phyloP scores from a whole-genome alignment of 148 eudicot species.

The Nepenthes mirabilis region DNA sequence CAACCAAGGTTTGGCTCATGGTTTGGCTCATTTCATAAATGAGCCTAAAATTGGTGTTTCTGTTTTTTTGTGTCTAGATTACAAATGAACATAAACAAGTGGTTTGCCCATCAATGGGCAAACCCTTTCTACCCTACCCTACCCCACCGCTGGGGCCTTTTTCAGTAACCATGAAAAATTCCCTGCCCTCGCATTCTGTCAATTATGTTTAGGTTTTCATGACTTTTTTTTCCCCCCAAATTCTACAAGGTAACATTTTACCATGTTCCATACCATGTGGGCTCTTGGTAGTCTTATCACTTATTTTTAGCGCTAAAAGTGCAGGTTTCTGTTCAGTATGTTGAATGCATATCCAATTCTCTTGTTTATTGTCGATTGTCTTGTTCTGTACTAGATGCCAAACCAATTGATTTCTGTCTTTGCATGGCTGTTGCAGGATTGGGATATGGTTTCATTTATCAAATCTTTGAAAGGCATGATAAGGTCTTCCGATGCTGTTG shows the following conservation, averaged over 20 bases:
- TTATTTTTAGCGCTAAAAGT: not conserved
- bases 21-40: too few relatives aligned
- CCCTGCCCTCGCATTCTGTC: too few relatives aligned
- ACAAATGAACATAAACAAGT: too few relatives aligned
- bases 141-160: not conserved
- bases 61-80: too few relatives aligned
- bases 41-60: too few relatives aligned
- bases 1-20: too few relatives aligned
- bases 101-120: too few relatives aligned
- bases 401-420: not conserved
- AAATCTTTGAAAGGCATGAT: conserved; percentile 70
- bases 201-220: too few relatives aligned
- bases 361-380: not conserved
- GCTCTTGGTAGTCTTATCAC: not conserved
- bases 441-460: conserved; percentile 83
- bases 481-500: conserved; percentile 73
- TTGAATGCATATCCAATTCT: not conserved
- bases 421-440: conserved; percentile 35
- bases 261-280: not conserved
- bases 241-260: too few relatives aligned
- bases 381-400: not conserved
- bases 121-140: too few relatives aligned
- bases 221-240: too few relatives aligned
- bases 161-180: too few relatives aligned
- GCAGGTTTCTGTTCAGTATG: not conserved